These are phyloP conservation scores for Fusarium temperatum DNA, from an alignment of 2,329 filamentous ascomycete species.

Conservation along the genomic window DNA sequence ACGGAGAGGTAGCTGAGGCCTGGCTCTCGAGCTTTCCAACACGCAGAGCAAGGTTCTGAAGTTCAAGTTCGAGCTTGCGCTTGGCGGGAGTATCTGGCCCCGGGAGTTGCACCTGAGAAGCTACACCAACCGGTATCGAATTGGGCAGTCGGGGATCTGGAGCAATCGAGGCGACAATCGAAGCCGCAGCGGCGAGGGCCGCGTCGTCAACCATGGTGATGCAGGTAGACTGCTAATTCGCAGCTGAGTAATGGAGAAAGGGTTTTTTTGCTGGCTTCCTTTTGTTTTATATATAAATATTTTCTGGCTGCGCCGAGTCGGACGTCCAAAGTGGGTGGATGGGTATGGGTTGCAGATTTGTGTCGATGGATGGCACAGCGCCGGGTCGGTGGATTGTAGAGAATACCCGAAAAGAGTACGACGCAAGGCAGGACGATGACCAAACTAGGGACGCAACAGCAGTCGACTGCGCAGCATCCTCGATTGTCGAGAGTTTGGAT, in stretches of 20 bases:
- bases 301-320: conserved; percentile 7
- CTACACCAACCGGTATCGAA: conserved; percentile 53
- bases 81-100: conserved; percentile 81
- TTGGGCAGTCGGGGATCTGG: conserved; percentile 52
- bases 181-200: conserved; percentile 62
- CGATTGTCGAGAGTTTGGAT: conserved; percentile 15
- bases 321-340: conserved; percentile 3
- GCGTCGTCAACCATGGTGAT: conserved; percentile 62
- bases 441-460: conserved; percentile 30
- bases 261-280: background rate
- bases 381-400: conserved; percentile 5
- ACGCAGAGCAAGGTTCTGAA: conserved; percentile 79
- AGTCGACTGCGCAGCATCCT: conserved; percentile 34
- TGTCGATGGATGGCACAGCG: conserved; percentile 5
- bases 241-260: conserved; percentile 36
- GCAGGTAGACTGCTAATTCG: conserved; percentile 40
- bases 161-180: conserved; percentile 63
- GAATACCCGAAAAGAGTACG: conserved; percentile 5
- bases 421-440: conserved; percentile 15
- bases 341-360: conserved; percentile 8
- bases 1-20: conserved; percentile 68
- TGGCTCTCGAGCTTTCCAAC: conserved; percentile 85
- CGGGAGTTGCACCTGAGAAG: conserved; percentile 73
- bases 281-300: background rate
- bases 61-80: conserved; percentile 80